phyloP scores from a whole-genome alignment of 768 basidiomycete genomes.

The Serpula lacrymans region DNA sequence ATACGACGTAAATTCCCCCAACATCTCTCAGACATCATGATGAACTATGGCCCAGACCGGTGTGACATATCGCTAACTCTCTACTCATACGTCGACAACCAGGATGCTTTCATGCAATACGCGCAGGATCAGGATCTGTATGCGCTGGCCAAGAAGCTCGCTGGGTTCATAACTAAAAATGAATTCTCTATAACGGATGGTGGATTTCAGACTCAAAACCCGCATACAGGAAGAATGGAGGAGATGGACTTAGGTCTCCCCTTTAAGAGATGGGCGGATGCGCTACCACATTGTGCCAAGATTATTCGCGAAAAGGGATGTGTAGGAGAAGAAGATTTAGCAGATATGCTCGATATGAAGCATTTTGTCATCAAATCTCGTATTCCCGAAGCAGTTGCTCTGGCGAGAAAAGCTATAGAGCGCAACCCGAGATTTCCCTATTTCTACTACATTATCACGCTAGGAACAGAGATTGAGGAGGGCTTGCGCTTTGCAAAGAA shows the following conservation, averaged over 20 bases:
- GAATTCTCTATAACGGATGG: conserved; percentile 65
- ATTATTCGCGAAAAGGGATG: conserved; percentile 47
- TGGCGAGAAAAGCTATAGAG: conserved; percentile 45
- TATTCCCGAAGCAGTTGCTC: conserved; percentile 43
- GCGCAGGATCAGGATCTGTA: conserved; percentile 48
- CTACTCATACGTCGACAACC: conserved; percentile 39
- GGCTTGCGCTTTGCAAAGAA: conserved; percentile 64
- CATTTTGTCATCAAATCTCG: conserved; percentile 47
- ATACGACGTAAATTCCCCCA: conserved; percentile 41
- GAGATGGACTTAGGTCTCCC: conserved; percentile 49
- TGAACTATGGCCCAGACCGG: conserved; percentile 43
- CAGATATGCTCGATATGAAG: conserved; percentile 67
- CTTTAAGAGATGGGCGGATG: conserved; percentile 56
- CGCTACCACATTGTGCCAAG: conserved; percentile 56
- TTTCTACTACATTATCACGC: conserved; percentile 59
- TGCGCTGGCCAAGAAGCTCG: conserved; percentile 46
- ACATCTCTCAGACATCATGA: conserved; percentile 43
- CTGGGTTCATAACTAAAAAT: conserved; percentile 48
- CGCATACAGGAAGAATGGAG: conserved; percentile 39
- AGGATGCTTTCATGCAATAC: conserved; percentile 50
- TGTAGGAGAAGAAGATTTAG: conserved; percentile 44
- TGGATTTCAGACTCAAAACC: conserved; percentile 43
- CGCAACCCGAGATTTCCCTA: conserved; percentile 60
- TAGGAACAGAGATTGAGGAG: conserved; percentile 44
- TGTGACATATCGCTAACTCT: conserved; percentile 49